A percentile compares a stretch with the other conserved stretches of the same genome.
Evolutionary conservation across 768 basidiomycete genomes (phyloP).

Genomic region (Pleurotus eryngii): DNA sequence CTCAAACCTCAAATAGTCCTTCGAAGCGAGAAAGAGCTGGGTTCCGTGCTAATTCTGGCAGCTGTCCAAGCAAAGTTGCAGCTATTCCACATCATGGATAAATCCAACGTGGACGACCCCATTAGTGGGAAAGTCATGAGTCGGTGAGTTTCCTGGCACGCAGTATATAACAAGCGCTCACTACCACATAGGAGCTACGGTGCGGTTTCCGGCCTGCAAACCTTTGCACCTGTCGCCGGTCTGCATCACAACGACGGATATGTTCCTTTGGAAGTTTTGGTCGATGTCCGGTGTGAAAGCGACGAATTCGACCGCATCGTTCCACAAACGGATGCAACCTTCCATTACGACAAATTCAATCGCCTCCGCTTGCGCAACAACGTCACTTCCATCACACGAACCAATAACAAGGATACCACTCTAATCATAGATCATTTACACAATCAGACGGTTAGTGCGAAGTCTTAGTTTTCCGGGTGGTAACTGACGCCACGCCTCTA

Average conservation of each 20-base stretch:
- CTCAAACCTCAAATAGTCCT: slow-evolving; percentile 89
- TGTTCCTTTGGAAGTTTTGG: slow-evolving; percentile 87
- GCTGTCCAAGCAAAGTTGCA: slow-evolving; percentile 79
- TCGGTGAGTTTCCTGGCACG: slow-evolving; percentile 46
- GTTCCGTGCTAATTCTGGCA: slow-evolving; percentile 68
- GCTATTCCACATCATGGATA: slow-evolving; percentile 79
- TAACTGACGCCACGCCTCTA: slow-evolving; percentile 23
- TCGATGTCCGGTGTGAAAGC: slow-evolving; percentile 82
- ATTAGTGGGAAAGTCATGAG: slow-evolving; percentile 84
- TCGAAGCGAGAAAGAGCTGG: slow-evolving; percentile 49
- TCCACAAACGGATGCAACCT: slow-evolving; percentile 79
- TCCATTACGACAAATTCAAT: slow-evolving; percentile 95
- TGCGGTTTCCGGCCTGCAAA: slow-evolving; percentile 77
- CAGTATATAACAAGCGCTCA: neutral
- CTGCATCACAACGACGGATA: slow-evolving; percentile 43
- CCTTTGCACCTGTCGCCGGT: slow-evolving; percentile 67
- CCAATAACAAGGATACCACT: slow-evolving; percentile 33
- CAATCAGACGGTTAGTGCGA: slow-evolving; percentile 53
- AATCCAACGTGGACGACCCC: slow-evolving; percentile 73
- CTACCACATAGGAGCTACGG: slow-evolving; percentile 62
- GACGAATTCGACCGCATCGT: slow-evolving; percentile 85
- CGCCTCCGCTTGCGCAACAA: slow-evolving; percentile 78
- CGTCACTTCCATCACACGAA: slow-evolving; percentile 47
- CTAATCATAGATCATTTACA: slow-evolving; percentile 48
- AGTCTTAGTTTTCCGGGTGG: neutral